These are phyloP conservation scores for Byssochlamys sp. DNA, from an alignment of 2,329 filamentous ascomycete genomes.

Conservation along the genomic window DNA sequence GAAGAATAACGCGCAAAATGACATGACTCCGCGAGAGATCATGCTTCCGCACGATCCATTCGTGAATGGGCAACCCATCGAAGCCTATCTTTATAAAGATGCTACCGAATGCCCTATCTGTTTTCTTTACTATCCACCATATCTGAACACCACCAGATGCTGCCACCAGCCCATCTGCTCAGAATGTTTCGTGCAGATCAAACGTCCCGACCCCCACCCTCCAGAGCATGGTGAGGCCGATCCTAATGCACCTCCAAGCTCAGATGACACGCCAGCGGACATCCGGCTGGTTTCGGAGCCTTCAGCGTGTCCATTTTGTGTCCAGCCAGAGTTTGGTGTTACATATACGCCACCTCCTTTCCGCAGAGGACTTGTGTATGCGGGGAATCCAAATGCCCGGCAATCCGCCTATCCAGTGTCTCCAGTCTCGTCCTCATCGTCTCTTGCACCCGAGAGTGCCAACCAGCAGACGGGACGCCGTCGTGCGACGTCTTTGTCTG, in stretches of 20 bases:
- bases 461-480: slow-evolving; percentile 34
- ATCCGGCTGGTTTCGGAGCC: slow-evolving; percentile 76
- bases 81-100: slow-evolving; percentile 88
- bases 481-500: slow-evolving; percentile 63
- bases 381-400: slow-evolving; percentile 42
- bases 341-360: slow-evolving; percentile 86
- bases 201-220: slow-evolving; percentile 80
- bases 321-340: slow-evolving; percentile 90
- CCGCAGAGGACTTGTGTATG: slow-evolving; percentile 68
- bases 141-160: slow-evolving; percentile 86
- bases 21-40: slow-evolving; percentile 68
- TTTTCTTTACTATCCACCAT: slow-evolving; percentile 89
- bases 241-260: slow-evolving; percentile 23
- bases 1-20: slow-evolving; percentile 60
- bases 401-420: slow-evolving; percentile 49
- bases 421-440: slow-evolving; percentile 79
- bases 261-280: slow-evolving; percentile 27
- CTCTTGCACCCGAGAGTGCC: slow-evolving; percentile 52
- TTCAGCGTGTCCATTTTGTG: slow-evolving; percentile 87
- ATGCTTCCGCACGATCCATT: slow-evolving; percentile 70
- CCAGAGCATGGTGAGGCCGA: slow-evolving; percentile 59
- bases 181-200: slow-evolving; percentile 98
- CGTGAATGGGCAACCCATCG: slow-evolving; percentile 86
- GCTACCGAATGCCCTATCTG: slow-evolving; percentile 88
- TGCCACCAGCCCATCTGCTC: slow-evolving; percentile 96